A percentile compares a stretch with the other conserved stretches of the same genome.
phyloP scores from a whole-genome alignment of 441 rosid species.

The Dalechampia spathulata region DNA sequence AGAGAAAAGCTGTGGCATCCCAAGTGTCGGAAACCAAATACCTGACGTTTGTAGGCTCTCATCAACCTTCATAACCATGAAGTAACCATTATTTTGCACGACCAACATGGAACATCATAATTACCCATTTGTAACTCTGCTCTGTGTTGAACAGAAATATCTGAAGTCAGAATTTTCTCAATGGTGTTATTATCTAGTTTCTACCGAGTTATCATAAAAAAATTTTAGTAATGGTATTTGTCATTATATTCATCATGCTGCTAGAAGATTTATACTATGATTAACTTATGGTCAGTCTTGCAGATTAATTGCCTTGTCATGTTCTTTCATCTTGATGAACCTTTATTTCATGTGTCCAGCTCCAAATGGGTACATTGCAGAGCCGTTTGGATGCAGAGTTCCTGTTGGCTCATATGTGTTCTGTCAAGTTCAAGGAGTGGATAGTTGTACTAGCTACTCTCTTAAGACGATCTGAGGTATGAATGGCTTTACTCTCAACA shows the following conservation, averaged over 20 bases:
- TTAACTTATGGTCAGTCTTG: background rate
- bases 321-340: slow-evolving; percentile 10
- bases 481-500: slow-evolving; percentile 1
- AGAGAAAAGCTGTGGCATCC: background rate
- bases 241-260: background rate
- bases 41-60: too few relatives aligned
- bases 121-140: background rate
- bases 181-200: background rate
- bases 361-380: slow-evolving; percentile 91
- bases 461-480: slow-evolving; percentile 86
- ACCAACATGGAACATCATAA: too few relatives aligned
- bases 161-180: background rate
- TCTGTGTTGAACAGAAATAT: background rate
- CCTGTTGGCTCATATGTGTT: slow-evolving; percentile 98
- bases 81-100: too few relatives aligned
- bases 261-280: background rate
- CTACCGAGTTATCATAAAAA: too few relatives aligned
- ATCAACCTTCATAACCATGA: too few relatives aligned
- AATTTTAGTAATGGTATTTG: too few relatives aligned
- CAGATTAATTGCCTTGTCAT: background rate
- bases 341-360: slow-evolving; percentile 35
- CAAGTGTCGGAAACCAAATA: background rate
- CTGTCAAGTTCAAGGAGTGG: slow-evolving; percentile 98
- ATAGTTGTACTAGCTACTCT: slow-evolving; percentile 97
- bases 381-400: slow-evolving; percentile 95